These are phyloP conservation scores for Trichosporon faecale DNA, from an alignment of 1,284 basidiomycete genomes.

Conservation along the genomic window DNA sequence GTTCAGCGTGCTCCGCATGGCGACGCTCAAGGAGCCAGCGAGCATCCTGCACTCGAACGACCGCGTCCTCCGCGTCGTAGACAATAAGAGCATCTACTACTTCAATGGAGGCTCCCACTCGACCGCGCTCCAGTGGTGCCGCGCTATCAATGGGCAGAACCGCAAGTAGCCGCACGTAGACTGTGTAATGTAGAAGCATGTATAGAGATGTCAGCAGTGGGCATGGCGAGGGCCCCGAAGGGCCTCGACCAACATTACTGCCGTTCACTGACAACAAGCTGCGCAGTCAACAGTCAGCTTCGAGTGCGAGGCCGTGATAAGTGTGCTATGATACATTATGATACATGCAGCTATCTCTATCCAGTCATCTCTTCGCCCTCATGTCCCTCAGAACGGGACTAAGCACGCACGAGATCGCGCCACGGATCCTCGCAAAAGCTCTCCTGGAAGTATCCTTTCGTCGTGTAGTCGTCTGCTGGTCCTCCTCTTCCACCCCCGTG, in stretches of 20 bases:
- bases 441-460: slow-evolving; percentile 33
- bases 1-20: slow-evolving; percentile 90
- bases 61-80: slow-evolving; percentile 56
- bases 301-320: background rate
- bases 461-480: background rate
- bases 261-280: too few relatives aligned
- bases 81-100: slow-evolving; percentile 73
- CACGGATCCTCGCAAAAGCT: slow-evolving; percentile 45
- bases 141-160: slow-evolving; percentile 47
- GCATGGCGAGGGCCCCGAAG: too few relatives aligned
- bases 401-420: slow-evolving; percentile 22
- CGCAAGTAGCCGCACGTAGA: slow-evolving; percentile 16
- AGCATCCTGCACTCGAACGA: slow-evolving; percentile 77
- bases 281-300: too few relatives aligned
- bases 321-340: background rate
- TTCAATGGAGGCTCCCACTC: slow-evolving; percentile 78
- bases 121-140: slow-evolving; percentile 81
- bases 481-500: background rate
- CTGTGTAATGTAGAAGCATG: too few relatives aligned
- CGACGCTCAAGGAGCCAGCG: slow-evolving; percentile 80
- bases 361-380: too few relatives aligned
- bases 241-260: too few relatives aligned
- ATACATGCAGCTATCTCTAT: background rate
- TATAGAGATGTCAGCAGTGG: background rate
- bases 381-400: background rate